Base-by-base conservation (phyloP, 2,329 filamentous ascomycete species). In the Sporothrix pallida region DNA sequence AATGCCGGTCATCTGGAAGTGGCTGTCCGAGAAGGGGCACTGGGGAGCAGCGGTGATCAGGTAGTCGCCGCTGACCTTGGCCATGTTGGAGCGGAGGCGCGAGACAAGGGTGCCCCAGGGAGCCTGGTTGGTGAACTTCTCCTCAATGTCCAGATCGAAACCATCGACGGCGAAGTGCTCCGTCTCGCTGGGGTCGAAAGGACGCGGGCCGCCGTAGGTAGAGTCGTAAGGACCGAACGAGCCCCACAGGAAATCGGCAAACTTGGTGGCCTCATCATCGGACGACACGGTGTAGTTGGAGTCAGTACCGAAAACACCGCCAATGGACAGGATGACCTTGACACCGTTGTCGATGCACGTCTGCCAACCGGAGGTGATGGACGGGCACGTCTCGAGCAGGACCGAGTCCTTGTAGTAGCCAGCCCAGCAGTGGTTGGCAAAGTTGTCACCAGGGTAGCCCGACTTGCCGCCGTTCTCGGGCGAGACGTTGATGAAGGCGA, bases 291-390 rank as follows among this genome's bases (percentile, higher is more conserved):
- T 78, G 76, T 84, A 84, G 79, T 83, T 79, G 74, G 77, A 78
- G 12, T 13, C 31, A 8, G 71, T 31, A 7, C 74, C 74, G 67
- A 76, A 81, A 12, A 75, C 86, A 56, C 90, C 90, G 62, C 90
- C 90, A 65, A 92, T 85, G 13, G 90, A 91, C 37, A 92, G 83
- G 58, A 91, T 80, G 71, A 92, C 86, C 75, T 89, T 91, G 81
- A 91, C 91, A 72, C 86, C 86, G 73, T 86, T 80, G 4, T 79
- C 76, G 79, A 91, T 89, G 80, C 90, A 92, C 42, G 83, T 78
- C 62, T 79, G 75, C 72, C 83, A 80, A 50, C 82, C 82, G 20
- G 77, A 76, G 17, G 79, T 78, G 70, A 83, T 80, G 68, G 74
- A 74, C 17, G 78, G 79, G 75, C 83, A 84, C 20, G 77, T 73